Conservation (phyloP, 2,329 filamentous ascomycete genomes). For the Emydomyces testavorans region DNA sequence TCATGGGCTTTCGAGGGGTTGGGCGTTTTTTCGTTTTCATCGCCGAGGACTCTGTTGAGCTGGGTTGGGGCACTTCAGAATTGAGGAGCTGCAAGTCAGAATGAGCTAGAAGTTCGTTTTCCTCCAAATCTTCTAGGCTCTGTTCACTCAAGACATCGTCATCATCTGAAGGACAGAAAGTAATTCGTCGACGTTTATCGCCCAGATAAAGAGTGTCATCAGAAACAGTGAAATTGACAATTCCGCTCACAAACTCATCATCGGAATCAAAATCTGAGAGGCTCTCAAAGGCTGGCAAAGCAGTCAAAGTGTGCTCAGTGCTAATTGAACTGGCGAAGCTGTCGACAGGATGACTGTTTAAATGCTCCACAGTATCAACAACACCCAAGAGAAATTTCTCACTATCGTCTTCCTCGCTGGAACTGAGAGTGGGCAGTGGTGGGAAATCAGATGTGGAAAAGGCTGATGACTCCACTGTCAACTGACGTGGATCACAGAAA, state of each 20-base stretch:
- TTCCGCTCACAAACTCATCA: conserved; percentile 66
- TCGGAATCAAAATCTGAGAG: conserved; percentile 85
- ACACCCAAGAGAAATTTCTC: conserved; percentile 27
- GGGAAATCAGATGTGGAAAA: conserved; percentile 49
- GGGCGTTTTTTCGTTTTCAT: conserved; percentile 42
- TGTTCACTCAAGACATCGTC: conserved; percentile 66
- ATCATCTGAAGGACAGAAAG: conserved; percentile 59
- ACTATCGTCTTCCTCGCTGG: conserved; percentile 31
- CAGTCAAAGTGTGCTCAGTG: conserved; percentile 42
- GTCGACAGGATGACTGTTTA: not conserved
- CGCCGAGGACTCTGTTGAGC: conserved; percentile 33
- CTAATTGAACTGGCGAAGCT: conserved; percentile 32
- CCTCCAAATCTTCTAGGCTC: conserved; percentile 65
- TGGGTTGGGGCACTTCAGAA: conserved; percentile 42
- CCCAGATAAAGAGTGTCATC: conserved; percentile 50
- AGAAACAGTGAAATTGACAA: conserved; percentile 56
- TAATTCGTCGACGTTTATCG: conserved; percentile 61
- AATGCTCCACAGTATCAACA: conserved; percentile 13
- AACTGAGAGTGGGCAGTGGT: conserved; percentile 45
- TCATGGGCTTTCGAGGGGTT: conserved; percentile 30
- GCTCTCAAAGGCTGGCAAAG: conserved; percentile 66
- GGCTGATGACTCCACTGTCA: conserved; percentile 55
- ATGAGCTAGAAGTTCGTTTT: conserved; percentile 50
- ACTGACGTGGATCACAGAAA: conserved; percentile 83
- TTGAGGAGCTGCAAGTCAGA: conserved; percentile 52